A percentile compares a stretch with the other conserved stretches of the same genome.
Conservation (phyloP, 352 stramenopile species). For the Aphanomyces invadans region DNA sequence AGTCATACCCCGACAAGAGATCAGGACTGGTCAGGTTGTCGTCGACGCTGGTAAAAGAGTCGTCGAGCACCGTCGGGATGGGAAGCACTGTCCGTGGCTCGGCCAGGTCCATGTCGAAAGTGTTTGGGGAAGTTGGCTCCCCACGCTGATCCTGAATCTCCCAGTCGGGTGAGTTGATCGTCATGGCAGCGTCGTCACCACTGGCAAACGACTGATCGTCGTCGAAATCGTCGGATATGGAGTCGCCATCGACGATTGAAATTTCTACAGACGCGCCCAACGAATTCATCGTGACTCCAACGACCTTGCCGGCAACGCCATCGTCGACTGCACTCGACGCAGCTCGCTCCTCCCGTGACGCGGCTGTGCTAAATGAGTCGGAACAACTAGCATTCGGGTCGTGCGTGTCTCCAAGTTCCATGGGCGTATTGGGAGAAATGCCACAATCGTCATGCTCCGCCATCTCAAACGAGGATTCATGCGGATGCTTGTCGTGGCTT, state of each 20-base stretch:
- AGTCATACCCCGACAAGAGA: not conserved
- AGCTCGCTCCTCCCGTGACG: no score
- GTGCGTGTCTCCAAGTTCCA: not conserved
- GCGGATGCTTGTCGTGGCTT: no score
- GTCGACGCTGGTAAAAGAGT: conserved; percentile 21
- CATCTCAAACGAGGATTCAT: not conserved
- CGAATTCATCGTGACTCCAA: no score
- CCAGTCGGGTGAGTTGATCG: no score
- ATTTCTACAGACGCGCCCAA: conserved; percentile 12
- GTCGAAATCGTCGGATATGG: conserved; percentile 10
- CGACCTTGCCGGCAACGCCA: not conserved
- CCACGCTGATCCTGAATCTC: no score
- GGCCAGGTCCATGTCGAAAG: not conserved
- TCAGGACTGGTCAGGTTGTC: not conserved
- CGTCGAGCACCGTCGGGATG: conserved; percentile 15
- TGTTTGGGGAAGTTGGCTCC: no score
- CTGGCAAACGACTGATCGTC: conserved; percentile 21
- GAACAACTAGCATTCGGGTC: not conserved
- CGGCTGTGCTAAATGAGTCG: no score
- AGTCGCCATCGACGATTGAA: conserved; percentile 20
- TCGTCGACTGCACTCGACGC: no score
- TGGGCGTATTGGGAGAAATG: no score
- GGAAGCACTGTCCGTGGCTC: not conserved
- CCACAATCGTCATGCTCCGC: not conserved
- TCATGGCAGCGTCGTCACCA: not conserved